Conservation (phyloP, 768 basidiomycete species). For the Calocybe indica region DNA sequence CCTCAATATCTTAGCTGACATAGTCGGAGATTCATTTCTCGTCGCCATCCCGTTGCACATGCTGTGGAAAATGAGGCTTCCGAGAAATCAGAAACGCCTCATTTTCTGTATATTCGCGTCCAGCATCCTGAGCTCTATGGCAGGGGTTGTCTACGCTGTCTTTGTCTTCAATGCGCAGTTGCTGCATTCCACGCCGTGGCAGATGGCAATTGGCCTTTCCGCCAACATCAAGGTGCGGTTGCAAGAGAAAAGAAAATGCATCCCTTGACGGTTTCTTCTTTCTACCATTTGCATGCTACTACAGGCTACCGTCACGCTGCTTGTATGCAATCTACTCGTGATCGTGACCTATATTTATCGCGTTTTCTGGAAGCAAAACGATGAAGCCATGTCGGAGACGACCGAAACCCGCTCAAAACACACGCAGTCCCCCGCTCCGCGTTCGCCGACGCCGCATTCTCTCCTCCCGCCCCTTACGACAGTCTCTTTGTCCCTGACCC, state of each 20-base stretch:
- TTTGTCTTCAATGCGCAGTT: conserved; percentile 12
- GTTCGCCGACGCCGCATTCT: no score
- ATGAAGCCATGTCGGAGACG: conserved; percentile 11
- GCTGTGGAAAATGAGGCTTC: conserved; percentile 15
- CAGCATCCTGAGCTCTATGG: conserved; percentile 11
- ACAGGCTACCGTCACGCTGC: conserved; percentile 11
- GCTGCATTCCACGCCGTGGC: background rate
- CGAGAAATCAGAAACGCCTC: conserved; percentile 11
- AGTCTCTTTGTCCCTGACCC: no score
- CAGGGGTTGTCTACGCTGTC: conserved; percentile 11
- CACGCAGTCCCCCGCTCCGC: no score
- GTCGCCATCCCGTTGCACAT: conserved; percentile 17
- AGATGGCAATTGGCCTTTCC: conserved; percentile 1
- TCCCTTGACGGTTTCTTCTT: no score
- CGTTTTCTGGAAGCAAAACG: conserved; percentile 6
- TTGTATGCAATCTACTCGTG: conserved; percentile 17
- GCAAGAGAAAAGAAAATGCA: no score
- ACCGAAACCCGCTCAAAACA: no score
- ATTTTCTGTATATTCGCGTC: conserved; percentile 17
- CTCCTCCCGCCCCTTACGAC: no score
- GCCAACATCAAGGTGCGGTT: conserved; percentile 14
- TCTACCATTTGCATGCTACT: background rate
- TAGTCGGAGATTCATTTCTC: conserved; percentile 17
- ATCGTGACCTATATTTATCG: conserved; percentile 19
- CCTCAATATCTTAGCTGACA: conserved; percentile 9